Base-by-base conservation (phyloP, 2,329 filamentous ascomycete species). In the Corniculantispora saksenae region DNA sequence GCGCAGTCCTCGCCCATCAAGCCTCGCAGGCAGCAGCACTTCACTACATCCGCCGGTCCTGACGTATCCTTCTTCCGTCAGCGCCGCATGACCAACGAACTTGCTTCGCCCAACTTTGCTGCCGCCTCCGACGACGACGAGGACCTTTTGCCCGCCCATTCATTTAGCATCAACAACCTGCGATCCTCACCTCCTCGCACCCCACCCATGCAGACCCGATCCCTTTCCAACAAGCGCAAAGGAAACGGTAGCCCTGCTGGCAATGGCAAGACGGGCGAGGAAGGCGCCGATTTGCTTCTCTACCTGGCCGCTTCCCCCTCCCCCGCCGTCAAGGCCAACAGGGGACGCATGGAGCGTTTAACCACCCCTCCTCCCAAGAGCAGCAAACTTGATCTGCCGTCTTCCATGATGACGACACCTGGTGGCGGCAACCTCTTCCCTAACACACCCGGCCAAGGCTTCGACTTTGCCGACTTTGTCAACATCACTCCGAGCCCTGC, bases 401-500 rank as follows among this genome's bases (percentile, higher is more conserved):
- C 88, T 64, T 96, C 89, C 29, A 93, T 94, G 86, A 94, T 95
- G 91, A 90, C 87, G n/a, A 95, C 92, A 13, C 92, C 92, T 1
- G 88, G 89, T 61, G 90, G 89, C 48, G 86, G 86, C 67, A 90
- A 88, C 72, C 77, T 90, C 55, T 87, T 89, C 72, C 87, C 91
- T 60, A 89, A 87, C 68, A 98, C 94, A 1, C 94, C 94, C 0
- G 90, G 90, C 19, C 91, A 94, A 73, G 80, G 78, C 56, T 96
- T 98, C 78, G 96, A 98, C 80, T 97, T 98, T 79, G 88, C 93
- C 61, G 95, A 99, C 75, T 99, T 97, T 78, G 90, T 98, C 75
- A 97, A 98, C 79, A 94, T 98, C 76, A 97, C 95, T 8, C 95
- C 95, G 0, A 97, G 93, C 73, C 95, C 95, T 23, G 95, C 93